Evolutionary conservation across 352 stramenopile genomes (phyloP), one percentile per base, ranked within the genome.

Genomic region (Globisporangium apiculatum): DNA sequence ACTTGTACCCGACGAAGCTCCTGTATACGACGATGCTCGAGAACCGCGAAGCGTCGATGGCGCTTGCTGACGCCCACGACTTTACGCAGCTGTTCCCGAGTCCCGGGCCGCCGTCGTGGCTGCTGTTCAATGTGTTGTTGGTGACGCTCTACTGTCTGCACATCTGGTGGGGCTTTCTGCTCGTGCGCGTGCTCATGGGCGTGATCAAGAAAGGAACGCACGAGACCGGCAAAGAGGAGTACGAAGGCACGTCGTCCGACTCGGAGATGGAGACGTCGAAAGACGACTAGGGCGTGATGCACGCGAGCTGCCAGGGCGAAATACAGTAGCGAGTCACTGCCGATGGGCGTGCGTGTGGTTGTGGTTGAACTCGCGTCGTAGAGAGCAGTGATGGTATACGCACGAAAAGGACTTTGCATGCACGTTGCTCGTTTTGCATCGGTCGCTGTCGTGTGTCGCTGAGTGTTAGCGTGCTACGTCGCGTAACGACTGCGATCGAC

Each of bases 81-180:
- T 80, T 83, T 38, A 82, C 67, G 48, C 78, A 81, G 31, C 56
- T 91, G 18, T 87, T 87, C 51, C 82, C 80, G 43, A 65, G 72
- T 35, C 78, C 80, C 31, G 76, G 79, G n/a, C 79, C 86, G 38
- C 78, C 80, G 48, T 90, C 81, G 45, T 95, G 82, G 82, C 68
- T 93, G 53, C 66, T 90, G 31, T 91, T 91, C 73, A 94, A 92
- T 63, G 57, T 85, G 52, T 66, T 95, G 48, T 76, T 95, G 35
- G 60, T 71, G 18, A 77, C 75, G 45, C 67, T 95, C 38, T 93
- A 87, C 63, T 73, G 72, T 18, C 60, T 95, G 52, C 86, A 95
- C 69, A 81, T 95, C 57, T 95, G 82, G 82, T 95, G 86, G 86
- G 79, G 74, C 14, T 74, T 80, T 42, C 66, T 95, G 51, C 66